Percentiles rank a stretch among this genome's conserved stretches.
phyloP scores from a whole-genome alignment of 805 yeast species.

The Ogataea siamensis region DNA sequence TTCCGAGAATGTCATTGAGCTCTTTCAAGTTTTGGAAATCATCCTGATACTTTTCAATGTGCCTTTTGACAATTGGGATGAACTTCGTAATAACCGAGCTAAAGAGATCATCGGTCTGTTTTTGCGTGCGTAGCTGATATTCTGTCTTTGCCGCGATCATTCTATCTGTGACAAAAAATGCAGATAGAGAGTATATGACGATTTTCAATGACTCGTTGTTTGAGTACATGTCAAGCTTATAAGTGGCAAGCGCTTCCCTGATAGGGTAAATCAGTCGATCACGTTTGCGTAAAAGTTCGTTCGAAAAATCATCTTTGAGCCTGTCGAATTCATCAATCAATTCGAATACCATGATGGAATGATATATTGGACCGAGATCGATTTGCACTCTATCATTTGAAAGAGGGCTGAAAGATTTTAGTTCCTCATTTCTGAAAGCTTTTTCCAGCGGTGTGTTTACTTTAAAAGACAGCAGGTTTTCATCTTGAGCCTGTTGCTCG shows the following conservation, averaged over 20 bases:
- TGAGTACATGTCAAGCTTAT: slow-evolving; percentile 30
- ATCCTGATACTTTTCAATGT: slow-evolving; percentile 41
- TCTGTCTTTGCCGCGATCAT: slow-evolving; percentile 62
- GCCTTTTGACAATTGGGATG: slow-evolving; percentile 54
- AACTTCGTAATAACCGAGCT: slow-evolving; percentile 60
- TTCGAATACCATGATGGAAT: slow-evolving; percentile 77
- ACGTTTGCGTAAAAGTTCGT: slow-evolving; percentile 69
- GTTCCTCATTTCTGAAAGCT: slow-evolving; percentile 55
- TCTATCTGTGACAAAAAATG: slow-evolving; percentile 76
- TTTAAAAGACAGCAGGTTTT: slow-evolving; percentile 52
- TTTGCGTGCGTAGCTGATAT: slow-evolving; percentile 58
- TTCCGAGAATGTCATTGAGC: slow-evolving; percentile 63
- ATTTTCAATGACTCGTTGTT: slow-evolving; percentile 47
- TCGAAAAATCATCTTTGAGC: slow-evolving; percentile 60
- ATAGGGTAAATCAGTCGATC: slow-evolving; percentile 66
- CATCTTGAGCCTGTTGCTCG: slow-evolving; percentile 41
- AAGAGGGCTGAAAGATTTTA: slow-evolving; percentile 46
- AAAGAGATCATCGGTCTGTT: slow-evolving; percentile 72
- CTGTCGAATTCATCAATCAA: slow-evolving; percentile 65
- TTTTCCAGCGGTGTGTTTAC: slow-evolving; percentile 85
- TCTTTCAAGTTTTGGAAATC: slow-evolving; percentile 46
- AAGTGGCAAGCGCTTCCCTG: slow-evolving; percentile 39
- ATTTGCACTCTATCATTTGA: slow-evolving; percentile 46
- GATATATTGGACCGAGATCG: slow-evolving; percentile 72
- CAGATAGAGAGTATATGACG: slow-evolving; percentile 61